Evolutionary conservation across 306 rosid species (phyloP), one percentile per base, ranked within the genome.

Genomic region (Dicorynia guianensis): DNA sequence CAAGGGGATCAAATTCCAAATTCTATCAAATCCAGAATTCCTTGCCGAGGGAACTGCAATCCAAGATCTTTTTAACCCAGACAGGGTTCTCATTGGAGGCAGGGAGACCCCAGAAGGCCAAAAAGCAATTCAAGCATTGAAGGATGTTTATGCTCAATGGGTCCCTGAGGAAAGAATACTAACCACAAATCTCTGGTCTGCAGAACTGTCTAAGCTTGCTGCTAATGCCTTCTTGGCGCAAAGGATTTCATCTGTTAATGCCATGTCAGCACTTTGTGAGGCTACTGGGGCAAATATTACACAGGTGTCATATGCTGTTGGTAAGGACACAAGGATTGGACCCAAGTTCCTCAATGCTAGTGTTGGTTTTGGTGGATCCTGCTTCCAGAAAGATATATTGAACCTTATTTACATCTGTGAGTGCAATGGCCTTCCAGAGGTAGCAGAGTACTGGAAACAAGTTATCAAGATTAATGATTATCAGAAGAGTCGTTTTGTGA

Each of bases 191-290:
- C 93, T 91, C 35, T 93, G 98, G 98, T 93, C 98, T 53, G 98
- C 98, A 3, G 97, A 91, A 75, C 88, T 93, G 64, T 93, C 98
- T 44, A 93, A 93, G 86, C 97, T 93, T 42, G 98, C 98, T 58
- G 98, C 97, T 43, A 93, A 93, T 65, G 97, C 98, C 67, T 93
- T 93, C 84, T 91, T 93, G 92, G 98, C 98, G 15, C 98, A 93
- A 68, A 91, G 97, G 48, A 93, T 93, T 59, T 93, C 98, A 25
- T 93, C 98, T 55, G 98, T 91, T 3, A 93, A 93, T 66, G 97
- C 98, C 54, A 91, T 93, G 95, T 93, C 98, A 69, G 97, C 98
- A 8, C 98, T 93, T 42, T 93, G 98, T n/a, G 98, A 93, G 86
- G 97, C 97, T 47, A 93, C 98, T 3, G 97, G 98, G 7, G 98